Evolutionary conservation across 176 grass and related monocot genomes (phyloP), one percentile per base, ranked within the genome.

Genomic region (Paspalum vaginatum): DNA sequence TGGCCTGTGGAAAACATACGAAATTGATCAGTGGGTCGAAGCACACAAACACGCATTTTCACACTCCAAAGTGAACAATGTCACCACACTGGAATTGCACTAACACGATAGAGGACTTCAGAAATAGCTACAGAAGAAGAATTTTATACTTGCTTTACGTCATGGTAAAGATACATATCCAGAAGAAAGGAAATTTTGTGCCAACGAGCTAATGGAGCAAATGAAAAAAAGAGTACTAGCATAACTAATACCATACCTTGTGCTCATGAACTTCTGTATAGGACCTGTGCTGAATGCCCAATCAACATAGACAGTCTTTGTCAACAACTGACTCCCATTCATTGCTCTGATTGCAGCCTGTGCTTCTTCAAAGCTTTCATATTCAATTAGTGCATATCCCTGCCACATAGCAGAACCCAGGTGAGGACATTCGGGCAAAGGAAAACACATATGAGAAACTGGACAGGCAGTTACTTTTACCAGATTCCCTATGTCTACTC

Each of bases 351-450:
- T 88, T 2, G 79, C 86, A 79, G 79, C 67, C 42, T 85, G 73
- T 13, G 89, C 86, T 83, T 88, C 86, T 68, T 91, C 68, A 85
- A 82, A 91, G 74, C 13, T 79, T 77, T 62, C 82, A 79, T 91
- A 91, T 75, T 91, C 89, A 78, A 91, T 72, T 61, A 91, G 77
- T 22, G 83, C 89, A 79, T 91, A 91, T 85, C 89, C 89, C 89
- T 91, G 56, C 81, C 42, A 51, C 51, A 16, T n/a, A 85, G n/a
- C 70, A 64, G n/a, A 64, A 76, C 13, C 22, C 20, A 85, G 55
- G 25, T 64, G 24, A 13, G 13, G 11, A 53, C 22, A 75, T 12
- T 22, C 6, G 52, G 52, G 66, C 13, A 80, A 85, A 76, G 7
- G 69, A 27, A 86, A 20, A 11, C 17, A 25, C 9, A 75, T 22